These are phyloP conservation scores for Trichocomaceae sp. DNA, from an alignment of 2,329 filamentous ascomycete genomes.

Conservation along the genomic window DNA sequence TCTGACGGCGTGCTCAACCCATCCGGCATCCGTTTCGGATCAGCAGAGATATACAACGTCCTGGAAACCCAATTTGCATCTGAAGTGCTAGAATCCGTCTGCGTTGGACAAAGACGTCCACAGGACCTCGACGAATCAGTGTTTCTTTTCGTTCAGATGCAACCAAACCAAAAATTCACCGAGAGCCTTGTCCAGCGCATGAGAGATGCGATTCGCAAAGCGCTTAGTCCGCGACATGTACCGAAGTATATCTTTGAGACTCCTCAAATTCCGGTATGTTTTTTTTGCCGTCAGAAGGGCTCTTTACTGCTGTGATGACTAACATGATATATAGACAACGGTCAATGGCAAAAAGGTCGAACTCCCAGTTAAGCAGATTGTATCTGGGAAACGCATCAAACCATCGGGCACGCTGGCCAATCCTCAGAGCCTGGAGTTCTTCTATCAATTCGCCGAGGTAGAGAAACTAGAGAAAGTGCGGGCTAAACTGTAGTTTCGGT, in stretches of 20 bases:
- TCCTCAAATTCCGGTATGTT: conserved; percentile 64
- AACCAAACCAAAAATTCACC: conserved; percentile 52
- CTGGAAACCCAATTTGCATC: conserved; percentile 53
- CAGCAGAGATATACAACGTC: conserved; percentile 71
- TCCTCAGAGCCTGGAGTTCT: conserved; percentile 67
- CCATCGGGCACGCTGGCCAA: conserved; percentile 71
- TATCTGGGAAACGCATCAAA: conserved; percentile 66
- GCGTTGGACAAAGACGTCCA: conserved; percentile 67
- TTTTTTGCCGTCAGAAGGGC: too few species aligned
- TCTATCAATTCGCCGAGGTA: conserved; percentile 70
- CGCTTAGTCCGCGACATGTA: conserved; percentile 66
- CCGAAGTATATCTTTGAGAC: conserved; percentile 74
- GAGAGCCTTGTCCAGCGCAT: conserved; percentile 51
- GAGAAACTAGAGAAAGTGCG: conserved; percentile 49
- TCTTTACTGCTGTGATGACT: background rate
- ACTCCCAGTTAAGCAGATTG: conserved; percentile 75
- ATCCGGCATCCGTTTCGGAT: conserved; percentile 70
- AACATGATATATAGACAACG: conserved; percentile 52
- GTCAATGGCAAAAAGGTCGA: conserved; percentile 74
- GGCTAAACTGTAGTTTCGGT: conserved; percentile 6
- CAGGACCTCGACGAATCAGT: conserved; percentile 42
- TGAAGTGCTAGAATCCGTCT: conserved; percentile 64
- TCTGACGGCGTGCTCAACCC: conserved; percentile 74
- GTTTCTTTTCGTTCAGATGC: conserved; percentile 55
- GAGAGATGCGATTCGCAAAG: conserved; percentile 58